A percentile compares a stretch with the other conserved stretches of the same genome.
Conservation (phyloP, 306 rosid species). For the Dalbergia cochinchinensis region DNA sequence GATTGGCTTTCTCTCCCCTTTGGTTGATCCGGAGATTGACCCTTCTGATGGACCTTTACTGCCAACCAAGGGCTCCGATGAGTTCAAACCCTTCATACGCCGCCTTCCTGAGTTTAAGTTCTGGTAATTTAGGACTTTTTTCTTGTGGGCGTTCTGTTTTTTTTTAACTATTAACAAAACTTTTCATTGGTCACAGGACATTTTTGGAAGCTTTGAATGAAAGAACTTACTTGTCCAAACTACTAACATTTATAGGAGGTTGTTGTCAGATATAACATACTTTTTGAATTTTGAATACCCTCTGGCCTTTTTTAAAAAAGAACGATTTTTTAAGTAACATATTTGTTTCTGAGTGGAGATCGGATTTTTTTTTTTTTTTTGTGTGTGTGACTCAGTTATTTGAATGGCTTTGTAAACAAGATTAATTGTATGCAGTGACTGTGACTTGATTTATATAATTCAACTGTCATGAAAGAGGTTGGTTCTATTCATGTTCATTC, state of each 20-base stretch:
- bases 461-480: not conserved
- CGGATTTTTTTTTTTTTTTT: not conserved
- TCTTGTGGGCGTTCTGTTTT: not conserved
- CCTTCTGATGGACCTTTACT: constrained; percentile 65
- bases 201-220: not conserved
- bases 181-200: too few species aligned
- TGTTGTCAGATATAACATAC: too few species aligned
- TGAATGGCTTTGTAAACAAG: not conserved
- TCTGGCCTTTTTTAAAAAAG: too few species aligned
- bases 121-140: constrained; percentile 63
- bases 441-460: not conserved
- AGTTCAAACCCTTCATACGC: constrained; percentile 91
- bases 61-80: constrained; percentile 91
- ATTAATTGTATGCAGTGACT: not conserved
- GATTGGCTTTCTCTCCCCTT: constrained; percentile 88
- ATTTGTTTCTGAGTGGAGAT: constrained; percentile 14
- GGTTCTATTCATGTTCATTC: constrained; percentile 8
- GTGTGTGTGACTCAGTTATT: not conserved
- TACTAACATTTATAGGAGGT: not conserved
- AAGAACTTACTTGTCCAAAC: too few species aligned
- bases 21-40: constrained; percentile 84
- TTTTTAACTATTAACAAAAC: too few species aligned
- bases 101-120: constrained; percentile 92
- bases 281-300: too few species aligned
- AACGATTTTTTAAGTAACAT: too few species aligned